These are phyloP conservation scores for Phycomyces nitens DNA, from an alignment of 192 early-diverging fungal genomes.

Conservation along the genomic window DNA sequence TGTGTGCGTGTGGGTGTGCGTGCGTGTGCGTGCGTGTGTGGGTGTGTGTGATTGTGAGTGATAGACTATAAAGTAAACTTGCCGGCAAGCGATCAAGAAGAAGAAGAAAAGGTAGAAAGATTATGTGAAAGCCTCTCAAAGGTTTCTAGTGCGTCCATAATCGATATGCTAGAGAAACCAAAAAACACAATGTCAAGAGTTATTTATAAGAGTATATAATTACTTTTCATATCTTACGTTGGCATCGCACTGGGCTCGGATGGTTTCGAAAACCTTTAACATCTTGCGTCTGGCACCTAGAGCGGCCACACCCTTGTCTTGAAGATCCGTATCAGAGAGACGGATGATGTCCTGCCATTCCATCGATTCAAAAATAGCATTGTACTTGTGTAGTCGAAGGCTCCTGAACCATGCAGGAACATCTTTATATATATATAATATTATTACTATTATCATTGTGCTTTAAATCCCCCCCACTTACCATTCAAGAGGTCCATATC, in stretches of 20 bases:
- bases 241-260: constrained; percentile 37
- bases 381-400: constrained; percentile 95
- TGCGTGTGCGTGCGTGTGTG: no score
- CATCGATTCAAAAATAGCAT: constrained; percentile 79
- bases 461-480: no score
- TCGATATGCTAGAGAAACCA: constrained; percentile 7
- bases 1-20: no score
- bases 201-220: no score
- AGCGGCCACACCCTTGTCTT: constrained; percentile 82
- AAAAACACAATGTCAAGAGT: no score
- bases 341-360: constrained; percentile 87
- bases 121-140: no score
- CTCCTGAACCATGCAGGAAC: constrained; percentile 92
- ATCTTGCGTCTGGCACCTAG: constrained; percentile 94
- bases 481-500: background rate
- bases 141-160: background rate
- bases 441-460: no score
- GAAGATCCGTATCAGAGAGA: constrained; percentile 76
- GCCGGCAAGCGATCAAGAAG: no score
- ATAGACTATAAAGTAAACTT: no score
- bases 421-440: constrained; percentile 47
- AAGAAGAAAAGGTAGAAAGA: no score
- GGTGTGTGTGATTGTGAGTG: no score
- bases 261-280: constrained; percentile 90
- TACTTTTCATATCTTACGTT: constrained; percentile 18